Evolutionary conservation across 2,329 filamentous ascomycete species (phyloP).

Genomic region (Claviceps lovelessii): DNA sequence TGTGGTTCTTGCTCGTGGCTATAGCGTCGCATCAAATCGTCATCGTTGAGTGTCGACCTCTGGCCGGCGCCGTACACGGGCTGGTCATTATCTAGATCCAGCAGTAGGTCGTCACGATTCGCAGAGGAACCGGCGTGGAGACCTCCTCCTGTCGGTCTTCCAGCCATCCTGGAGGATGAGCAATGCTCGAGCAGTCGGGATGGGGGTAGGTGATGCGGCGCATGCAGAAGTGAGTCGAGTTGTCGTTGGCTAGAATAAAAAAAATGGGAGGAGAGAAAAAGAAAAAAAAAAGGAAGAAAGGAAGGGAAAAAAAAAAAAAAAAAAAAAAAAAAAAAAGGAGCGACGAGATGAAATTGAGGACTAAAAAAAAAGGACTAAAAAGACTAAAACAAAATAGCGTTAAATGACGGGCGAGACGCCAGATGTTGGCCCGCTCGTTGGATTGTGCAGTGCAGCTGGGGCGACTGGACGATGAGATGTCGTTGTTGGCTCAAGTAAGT

Average conservation of each 20-base stretch:
- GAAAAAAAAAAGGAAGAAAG: not conserved
- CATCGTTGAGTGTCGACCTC: constrained; percentile 64
- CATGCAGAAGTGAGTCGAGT: constrained; percentile 19
- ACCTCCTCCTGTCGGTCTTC: constrained; percentile 33
- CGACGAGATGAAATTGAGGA: not conserved
- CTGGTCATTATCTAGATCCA: constrained; percentile 60
- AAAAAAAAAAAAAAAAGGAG: not conserved
- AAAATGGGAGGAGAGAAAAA: too few species aligned
- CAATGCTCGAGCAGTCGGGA: constrained; percentile 17
- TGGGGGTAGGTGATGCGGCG: constrained; percentile 14
- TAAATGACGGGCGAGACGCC: not conserved
- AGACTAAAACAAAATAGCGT: not conserved
- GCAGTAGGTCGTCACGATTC: constrained; percentile 46
- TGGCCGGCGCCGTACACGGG: constrained; percentile 63
- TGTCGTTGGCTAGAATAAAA: not conserved
- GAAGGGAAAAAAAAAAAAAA: not conserved
- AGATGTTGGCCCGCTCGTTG: not conserved
- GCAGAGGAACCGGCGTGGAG: constrained; percentile 35
- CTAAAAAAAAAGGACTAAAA: not conserved
- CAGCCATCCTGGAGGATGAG: constrained; percentile 44
- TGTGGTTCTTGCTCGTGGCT: constrained; percentile 51
- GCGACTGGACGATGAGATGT: not conserved
- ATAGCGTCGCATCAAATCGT: constrained; percentile 63
- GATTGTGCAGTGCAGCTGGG: not conserved
- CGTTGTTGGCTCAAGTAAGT: not conserved